Evolutionary conservation across 1,139 yeast genomes (phyloP), one percentile per base, ranked within the genome.

Genomic region (Pichia sp.): DNA sequence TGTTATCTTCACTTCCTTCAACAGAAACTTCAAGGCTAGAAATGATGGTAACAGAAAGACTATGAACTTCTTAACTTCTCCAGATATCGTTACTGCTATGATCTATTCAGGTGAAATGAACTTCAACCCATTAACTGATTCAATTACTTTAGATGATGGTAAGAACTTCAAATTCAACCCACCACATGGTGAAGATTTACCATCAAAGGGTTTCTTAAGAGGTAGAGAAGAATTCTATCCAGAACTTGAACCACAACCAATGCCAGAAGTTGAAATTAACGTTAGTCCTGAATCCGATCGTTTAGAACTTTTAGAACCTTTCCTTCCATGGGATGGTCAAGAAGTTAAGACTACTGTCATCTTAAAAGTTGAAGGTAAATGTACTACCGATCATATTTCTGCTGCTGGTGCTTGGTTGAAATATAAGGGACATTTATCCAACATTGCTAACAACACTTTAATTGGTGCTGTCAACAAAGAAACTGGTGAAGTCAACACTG

Each of bases 361-460:
- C 51, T 70, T 93, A 62, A 93, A 91, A 71, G 97, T 91, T 45
- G 91, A 89, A 71, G 99, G 99, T 55, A 93, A 93, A 71, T 91
- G 98, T 75, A 93, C 99, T 40, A 93, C 99, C 36, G 99, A 93
- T 69, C 99, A 93, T 65, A 93, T 93, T 59, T 90, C 97, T 24
- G 98, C 98, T 37, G 99, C 99, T 33, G 99, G 99, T 64, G 94
- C 85, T n/a, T 93, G 99, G 99, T 79, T 93, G 70, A 93, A 93
- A 72, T 93, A 93, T 72, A 93, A 93, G 73, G 99, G 99, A 18
- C 99, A 93, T 66, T 76, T 93, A 61, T 97, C 91, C 67, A 93
- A 93, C 70, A 93, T 93, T 57, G 87, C 97, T 14, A 79, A 93
- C 72, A 93, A 93, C 72, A 91, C 98, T 8, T 76, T 93, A 60